Percentiles rank a stretch among this genome's conserved stretches.
phyloP scores from a whole-genome alignment of 1,284 basidiomycete species.

The Vanrija humicola region DNA sequence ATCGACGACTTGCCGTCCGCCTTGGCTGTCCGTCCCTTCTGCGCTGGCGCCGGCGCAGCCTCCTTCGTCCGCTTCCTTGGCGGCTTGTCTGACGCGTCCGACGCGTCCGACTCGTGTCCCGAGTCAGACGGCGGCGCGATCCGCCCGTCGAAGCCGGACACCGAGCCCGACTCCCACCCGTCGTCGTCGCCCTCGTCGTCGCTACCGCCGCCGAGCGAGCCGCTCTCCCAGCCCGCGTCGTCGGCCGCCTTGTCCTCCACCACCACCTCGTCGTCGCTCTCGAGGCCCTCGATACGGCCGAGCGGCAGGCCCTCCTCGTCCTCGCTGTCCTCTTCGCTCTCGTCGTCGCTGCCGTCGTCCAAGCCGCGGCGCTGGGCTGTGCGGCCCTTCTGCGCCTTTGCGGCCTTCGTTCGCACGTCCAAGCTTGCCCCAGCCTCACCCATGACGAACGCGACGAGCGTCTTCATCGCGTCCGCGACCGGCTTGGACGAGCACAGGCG shows the following conservation, averaged over 20 bases:
- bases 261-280: conserved; percentile 19
- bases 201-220: conserved; percentile 3
- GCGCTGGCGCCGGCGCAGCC: conserved; percentile 4
- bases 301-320: conserved; percentile 11
- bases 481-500: conserved; percentile 72
- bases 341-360: background rate
- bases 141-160: conserved; percentile 29
- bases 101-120: conserved; percentile 31
- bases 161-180: conserved; percentile 57
- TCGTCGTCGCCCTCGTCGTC: conserved; percentile 29
- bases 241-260: conserved; percentile 47
- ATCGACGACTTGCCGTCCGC: conserved; percentile 56
- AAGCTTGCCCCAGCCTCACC: conserved; percentile 42
- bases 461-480: conserved; percentile 61
- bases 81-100: conserved; percentile 25
- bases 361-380: conserved; percentile 10
- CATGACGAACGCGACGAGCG: conserved; percentile 53
- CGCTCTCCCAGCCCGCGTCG: conserved; percentile 60
- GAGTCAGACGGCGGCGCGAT: conserved; percentile 15
- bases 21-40: conserved; percentile 11
- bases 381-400: background rate
- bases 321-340: conserved; percentile 13
- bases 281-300: conserved; percentile 1
- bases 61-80: conserved; percentile 23
- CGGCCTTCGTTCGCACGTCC: conserved; percentile 10